phyloP scores from a whole-genome alignment of 2,329 filamentous ascomycete genomes.

The Cordyceps militaris region DNA sequence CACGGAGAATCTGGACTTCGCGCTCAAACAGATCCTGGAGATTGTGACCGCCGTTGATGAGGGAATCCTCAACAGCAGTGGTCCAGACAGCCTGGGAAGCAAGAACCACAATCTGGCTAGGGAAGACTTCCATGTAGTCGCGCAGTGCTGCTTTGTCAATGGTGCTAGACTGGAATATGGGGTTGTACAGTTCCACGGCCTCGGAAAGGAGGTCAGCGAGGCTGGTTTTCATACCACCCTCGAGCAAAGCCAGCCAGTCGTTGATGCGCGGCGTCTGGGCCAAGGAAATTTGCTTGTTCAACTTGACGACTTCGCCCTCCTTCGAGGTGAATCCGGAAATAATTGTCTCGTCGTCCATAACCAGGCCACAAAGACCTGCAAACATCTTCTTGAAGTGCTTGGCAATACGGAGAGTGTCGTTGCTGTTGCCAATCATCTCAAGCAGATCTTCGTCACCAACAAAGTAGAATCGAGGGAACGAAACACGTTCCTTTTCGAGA shows the following conservation, averaged over 20 bases:
- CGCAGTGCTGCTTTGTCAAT: conserved; percentile 67
- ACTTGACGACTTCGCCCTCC: conserved; percentile 78
- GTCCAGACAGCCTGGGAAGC: conserved; percentile 95
- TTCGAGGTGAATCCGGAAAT: conserved; percentile 94
- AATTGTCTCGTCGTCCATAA: conserved; percentile 83
- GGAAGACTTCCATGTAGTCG: conserved; percentile 75
- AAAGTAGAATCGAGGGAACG: conserved; percentile 98
- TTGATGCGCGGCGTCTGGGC: conserved; percentile 95
- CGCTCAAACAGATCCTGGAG: conserved; percentile 69
- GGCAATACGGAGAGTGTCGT: conserved; percentile 89
- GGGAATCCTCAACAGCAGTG: conserved; percentile 69
- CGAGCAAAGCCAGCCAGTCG: conserved; percentile 92
- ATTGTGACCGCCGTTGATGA: conserved; percentile 63
- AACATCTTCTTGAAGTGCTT: conserved; percentile 99
- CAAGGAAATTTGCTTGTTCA: conserved; percentile 88
- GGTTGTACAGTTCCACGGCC: conserved; percentile 73
- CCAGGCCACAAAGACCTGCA: conserved; percentile 81
- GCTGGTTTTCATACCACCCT: conserved; percentile 88
- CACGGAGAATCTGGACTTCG: conserved; percentile 75
- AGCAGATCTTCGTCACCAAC: conserved; percentile 97
- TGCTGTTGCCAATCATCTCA: conserved; percentile 99
- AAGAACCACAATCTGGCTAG: conserved; percentile 91
- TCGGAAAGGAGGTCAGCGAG: conserved; percentile 85
- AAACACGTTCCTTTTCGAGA: conserved; percentile 92
- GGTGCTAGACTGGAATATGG: conserved; percentile 64